Base-by-base conservation (phyloP, 441 rosid genomes). In the Biscutella laevigata region DNA sequence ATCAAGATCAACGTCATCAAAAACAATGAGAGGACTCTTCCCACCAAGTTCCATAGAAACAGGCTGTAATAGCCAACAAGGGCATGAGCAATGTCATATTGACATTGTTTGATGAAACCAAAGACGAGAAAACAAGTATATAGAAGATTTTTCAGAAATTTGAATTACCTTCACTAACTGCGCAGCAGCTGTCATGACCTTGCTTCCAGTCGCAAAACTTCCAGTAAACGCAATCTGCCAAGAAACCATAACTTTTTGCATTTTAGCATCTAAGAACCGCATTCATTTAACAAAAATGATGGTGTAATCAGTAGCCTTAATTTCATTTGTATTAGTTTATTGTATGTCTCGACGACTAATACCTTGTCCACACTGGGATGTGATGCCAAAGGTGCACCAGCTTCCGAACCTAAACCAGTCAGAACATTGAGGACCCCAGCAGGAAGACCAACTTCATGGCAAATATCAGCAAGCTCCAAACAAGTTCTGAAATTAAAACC, bases 291-390 rank as follows among this genome's bases (percentile, higher is more conserved):
- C 5, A 14, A 12, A n/a, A 29, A n/a, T 46, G 36, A 16, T 24
- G 20, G 27, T 25, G 53, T 24, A 21, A 1, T 20, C 16, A 35
- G n/a, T 34, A 46, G 52, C 52, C 68, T 39, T 33, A n/a, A n/a
- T 52, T 22, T 68, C 39, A 56, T 21, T 12, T 29, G 57, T 24
- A 53, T 9, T 36, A 37, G 25, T 39, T 22, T 24, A 10, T 28
- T 54, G 61, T 20, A 13, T 26, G 43, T 21, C 53, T 22, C 28
- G 45, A 53, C 47, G 32, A 48, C 17, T 15, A 52, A 27, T 66
- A 88, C 98, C 98, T 88, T 91, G 76, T 88, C 96, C 19, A 91
- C 94, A 45, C 72, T 57, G 27, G 94, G 94, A 73, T 91, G 98
- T 53, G 86, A 57, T 59, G 88, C 94, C 77, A 91, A 74, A 47